Evolutionary conservation across 139 green algal genomes (phyloP), one percentile per base, ranked within the genome.

Genomic region (Coelastrella sp.): DNA sequence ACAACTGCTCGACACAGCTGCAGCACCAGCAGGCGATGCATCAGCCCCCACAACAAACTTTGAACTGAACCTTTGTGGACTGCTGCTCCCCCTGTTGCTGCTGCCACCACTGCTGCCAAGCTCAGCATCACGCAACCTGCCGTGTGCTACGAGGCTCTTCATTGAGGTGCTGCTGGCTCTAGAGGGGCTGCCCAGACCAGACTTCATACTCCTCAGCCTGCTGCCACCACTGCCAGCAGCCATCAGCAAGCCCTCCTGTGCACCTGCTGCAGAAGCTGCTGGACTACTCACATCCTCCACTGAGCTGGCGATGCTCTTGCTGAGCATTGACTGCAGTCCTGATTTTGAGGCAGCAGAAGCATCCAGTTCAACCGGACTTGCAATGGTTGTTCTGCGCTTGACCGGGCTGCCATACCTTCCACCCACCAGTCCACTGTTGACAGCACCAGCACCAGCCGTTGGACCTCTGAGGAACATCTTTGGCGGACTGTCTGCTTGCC

Each of bases 131-230:
- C 43, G 45, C 11, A 62, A 34, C 72, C 43, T 43, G 72, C 53
- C 71, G 23, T 82, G 75, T 82, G 75, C 53, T 30, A 82, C 75
- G 9, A 82, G 35, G 34, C n/a, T 71, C 53, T 82, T 82, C 35
- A 82, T 82, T 21, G 35, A 60, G 4, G 73, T 48, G 73, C 73
- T 68, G 50, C 73, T 81, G n/a, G 40, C 62, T 11, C 71, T 37
- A 8, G 32, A 51, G 32, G 50, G 50, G 32, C 73, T 81, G 17
- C 48, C 19, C 5, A 67, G 34, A 27, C 48, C 30, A 11, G 50
- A 38, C 27, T 57, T 68, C 48, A 13, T 30, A 41, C 9, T 38
- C 7, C 62, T 40, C 9, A 69, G 9, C 27, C 30, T 69, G 9
- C 27, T 76, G 67, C 67, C 67, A 53, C 23, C 67, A 51, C 67